Evolutionary conservation across 1,284 basidiomycete species (phyloP).

Genomic region (Microbotryum lychnidis-dioicae): DNA sequence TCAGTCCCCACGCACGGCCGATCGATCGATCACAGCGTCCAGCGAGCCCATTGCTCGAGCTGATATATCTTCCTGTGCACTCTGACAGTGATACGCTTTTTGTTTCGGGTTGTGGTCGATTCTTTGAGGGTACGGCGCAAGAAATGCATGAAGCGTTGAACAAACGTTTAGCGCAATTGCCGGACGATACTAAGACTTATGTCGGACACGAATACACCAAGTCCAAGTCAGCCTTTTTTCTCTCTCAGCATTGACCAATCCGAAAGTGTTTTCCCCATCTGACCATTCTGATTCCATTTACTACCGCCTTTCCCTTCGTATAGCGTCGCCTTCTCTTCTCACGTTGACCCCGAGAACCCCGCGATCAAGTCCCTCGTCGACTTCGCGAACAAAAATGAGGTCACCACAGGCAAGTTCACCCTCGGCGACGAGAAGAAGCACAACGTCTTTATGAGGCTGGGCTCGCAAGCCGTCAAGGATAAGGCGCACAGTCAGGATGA

Average conservation of each 20-base stretch:
- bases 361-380: constrained; percentile 52
- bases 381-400: constrained; percentile 48
- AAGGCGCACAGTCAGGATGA: constrained; percentile 37
- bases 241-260: too few relatives aligned
- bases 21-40: not conserved
- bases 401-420: constrained; percentile 68
- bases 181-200: constrained; percentile 72
- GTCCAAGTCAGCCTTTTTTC: not conserved
- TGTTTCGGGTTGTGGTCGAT: constrained; percentile 86
- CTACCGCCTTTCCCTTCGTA: constrained; percentile 29
- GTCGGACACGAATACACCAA: constrained; percentile 91
- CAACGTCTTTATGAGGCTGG: not conserved
- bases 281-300: too few relatives aligned
- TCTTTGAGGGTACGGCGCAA: constrained; percentile 81
- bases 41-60: not conserved
- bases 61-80: not conserved
- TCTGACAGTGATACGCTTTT: constrained; percentile 73
- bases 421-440: constrained; percentile 65
- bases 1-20: constrained; percentile 32
- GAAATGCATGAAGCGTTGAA: constrained; percentile 78
- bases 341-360: constrained; percentile 57
- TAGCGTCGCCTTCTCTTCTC: constrained; percentile 39
- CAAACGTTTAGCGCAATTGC: constrained; percentile 58
- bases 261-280: not conserved
- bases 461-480: not conserved